Percentiles rank a stretch among this genome's conserved stretches.
These are phyloP conservation scores for Kondoa malvinella DNA, from an alignment of 768 basidiomycete genomes.

Conservation along the genomic window DNA sequence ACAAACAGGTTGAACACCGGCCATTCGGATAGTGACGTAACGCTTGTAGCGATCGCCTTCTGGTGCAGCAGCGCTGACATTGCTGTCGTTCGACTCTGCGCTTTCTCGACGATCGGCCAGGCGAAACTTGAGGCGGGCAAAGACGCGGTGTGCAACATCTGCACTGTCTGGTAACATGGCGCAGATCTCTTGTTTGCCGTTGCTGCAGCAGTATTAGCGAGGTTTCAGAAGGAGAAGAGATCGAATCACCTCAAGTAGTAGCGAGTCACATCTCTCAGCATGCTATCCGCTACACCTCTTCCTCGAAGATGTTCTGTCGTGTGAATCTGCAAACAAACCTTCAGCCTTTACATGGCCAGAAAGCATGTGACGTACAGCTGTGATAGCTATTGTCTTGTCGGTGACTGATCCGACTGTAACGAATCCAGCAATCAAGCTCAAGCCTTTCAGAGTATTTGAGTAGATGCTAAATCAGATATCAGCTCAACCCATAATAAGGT, in stretches of 20 bases:
- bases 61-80: no score
- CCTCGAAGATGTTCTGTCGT: not conserved
- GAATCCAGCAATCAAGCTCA: not conserved
- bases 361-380: not conserved
- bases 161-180: not conserved
- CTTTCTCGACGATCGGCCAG: not conserved
- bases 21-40: not conserved
- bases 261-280: not conserved
- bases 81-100: not conserved
- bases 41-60: not conserved
- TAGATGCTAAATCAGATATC: not conserved
- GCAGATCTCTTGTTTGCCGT: not conserved
- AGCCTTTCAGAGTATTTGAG: not conserved
- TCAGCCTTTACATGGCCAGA: not conserved
- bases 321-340: not conserved
- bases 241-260: not conserved
- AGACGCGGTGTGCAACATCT: not conserved
- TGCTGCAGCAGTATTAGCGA: not conserved
- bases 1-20: not conserved
- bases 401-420: not conserved
- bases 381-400: not conserved
- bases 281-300: not conserved
- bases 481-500: not conserved
- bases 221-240: not conserved
- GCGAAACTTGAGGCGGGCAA: not conserved